Evolutionary conservation across 164 flowering plant genomes (phyloP), one percentile per base, ranked within the genome.

Genomic region (Macadamia tetraphylla): DNA sequence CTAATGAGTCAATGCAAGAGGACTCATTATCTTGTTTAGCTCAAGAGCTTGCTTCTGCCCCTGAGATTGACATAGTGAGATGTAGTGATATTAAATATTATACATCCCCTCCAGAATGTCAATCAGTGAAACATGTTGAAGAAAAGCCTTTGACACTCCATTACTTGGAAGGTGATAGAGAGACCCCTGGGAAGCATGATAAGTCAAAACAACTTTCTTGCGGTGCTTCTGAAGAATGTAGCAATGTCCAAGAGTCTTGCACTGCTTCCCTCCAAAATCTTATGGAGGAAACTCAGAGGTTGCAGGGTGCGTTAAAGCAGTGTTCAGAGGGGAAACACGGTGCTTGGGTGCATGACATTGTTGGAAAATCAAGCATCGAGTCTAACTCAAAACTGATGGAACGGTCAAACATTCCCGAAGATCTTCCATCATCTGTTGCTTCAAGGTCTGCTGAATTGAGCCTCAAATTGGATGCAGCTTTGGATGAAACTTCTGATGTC

Each of bases 291-390:
- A 62, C 63, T 9, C 60, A 63, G 12, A 49, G n/a, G 46, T 30
- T 69, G 35, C 58, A 67, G 59, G 70, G 78, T 71, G 77, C 70
- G 49, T 68, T 75, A 46, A 69, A 69, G 62, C 76, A 67, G 56
- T 64, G 70, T 62, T 68, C 68, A 15, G 29, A 48, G 9, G 74
- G 43, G 44, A 40, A 71, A n/a, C 13, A 62, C 58, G 61, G 52
- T 49, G 62, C 35, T 52, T 13, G 60, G 31, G 60, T 23, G 43
- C 68, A 31, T 43, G 68, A 58, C 58, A 42, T 7, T 31, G 58
- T 63, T 32, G 71, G 75, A 15, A 59, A 40, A 44, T 46, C 51
- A 46, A 8, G 51, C 13, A 8, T 46, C 13, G 7, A 46, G 1
- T 46, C 13, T 46, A 7, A n/a, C 57, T 17, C 63, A 29, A 56